phyloP scores from a whole-genome alignment of 2,329 filamentous ascomycete genomes.

The Xylaria polymorpha region DNA sequence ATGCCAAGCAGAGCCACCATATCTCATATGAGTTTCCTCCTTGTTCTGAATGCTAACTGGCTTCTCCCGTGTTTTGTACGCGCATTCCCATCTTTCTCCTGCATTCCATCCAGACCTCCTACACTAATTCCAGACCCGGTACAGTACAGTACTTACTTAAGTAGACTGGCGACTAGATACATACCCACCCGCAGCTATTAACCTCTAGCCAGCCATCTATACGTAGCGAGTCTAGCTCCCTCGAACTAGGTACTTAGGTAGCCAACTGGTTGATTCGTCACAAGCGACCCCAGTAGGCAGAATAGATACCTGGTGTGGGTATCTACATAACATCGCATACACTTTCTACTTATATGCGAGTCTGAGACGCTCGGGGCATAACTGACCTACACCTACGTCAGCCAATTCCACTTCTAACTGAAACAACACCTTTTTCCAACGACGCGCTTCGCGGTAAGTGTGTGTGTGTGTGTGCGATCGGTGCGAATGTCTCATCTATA shows the following conservation, averaged over 20 bases:
- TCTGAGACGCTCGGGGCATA: neutral
- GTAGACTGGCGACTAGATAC: too few relatives aligned
- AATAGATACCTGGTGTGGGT: neutral
- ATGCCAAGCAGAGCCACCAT: neutral
- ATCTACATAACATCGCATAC: neutral
- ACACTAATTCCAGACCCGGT: too few relatives aligned
- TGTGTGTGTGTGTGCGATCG: neutral
- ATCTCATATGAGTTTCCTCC: neutral
- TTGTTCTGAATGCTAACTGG: neutral
- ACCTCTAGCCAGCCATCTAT: neutral
- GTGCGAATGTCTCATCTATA: neutral
- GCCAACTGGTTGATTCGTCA: slow-evolving; percentile 11
- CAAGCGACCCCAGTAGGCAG: neutral
- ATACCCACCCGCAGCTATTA: neutral
- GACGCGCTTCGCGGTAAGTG: neutral
- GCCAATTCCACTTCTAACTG: neutral
- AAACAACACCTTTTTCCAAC: neutral
- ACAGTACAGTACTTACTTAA: too few relatives aligned
- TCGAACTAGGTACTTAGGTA: neutral
- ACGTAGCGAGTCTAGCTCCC: neutral
- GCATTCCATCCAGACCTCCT: neutral
- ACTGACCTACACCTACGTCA: neutral
- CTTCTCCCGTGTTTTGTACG: neutral
- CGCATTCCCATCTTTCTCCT: neutral
- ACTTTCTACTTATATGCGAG: neutral